These are phyloP conservation scores for Phaseolus coccineus DNA, from an alignment of 331 rosid species.

Conservation along the genomic window DNA sequence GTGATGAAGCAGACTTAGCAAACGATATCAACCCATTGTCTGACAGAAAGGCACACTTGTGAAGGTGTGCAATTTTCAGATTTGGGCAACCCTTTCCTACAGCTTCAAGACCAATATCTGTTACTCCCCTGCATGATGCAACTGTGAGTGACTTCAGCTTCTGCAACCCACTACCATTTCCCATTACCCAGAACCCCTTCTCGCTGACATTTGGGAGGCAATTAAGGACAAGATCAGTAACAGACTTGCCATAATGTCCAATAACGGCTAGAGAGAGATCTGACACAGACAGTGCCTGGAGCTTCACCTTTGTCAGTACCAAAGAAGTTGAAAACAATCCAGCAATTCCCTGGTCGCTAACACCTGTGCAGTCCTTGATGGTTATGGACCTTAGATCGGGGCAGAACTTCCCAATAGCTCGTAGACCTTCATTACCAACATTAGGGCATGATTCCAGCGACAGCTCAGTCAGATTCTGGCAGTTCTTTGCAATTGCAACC, in stretches of 20 bases:
- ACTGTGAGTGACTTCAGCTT: conserved; percentile 81
- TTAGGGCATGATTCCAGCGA: conserved; percentile 76
- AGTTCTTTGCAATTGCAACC: conserved; percentile 72
- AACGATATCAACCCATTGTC: conserved; percentile 85
- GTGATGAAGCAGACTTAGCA: conserved; percentile 68
- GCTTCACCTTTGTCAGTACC: conserved; percentile 76
- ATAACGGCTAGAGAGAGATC: conserved; percentile 90
- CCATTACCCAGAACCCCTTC: conserved; percentile 97
- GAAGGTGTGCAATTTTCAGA: conserved; percentile 68
- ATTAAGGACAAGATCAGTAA: conserved; percentile 74
- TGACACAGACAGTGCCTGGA: conserved; percentile 74
- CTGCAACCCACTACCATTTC: conserved; percentile 85
- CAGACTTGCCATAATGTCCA: conserved; percentile 84
- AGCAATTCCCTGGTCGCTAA: conserved; percentile 88
- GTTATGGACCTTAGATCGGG: conserved; percentile 70
- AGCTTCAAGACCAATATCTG: conserved; percentile 83
- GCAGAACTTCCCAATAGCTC: conserved; percentile 79
- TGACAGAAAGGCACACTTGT: conserved; percentile 73
- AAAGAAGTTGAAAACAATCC: conserved; percentile 66
- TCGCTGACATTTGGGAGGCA: conserved; percentile 77
- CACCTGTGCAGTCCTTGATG: conserved; percentile 68
- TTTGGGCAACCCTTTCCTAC: conserved; percentile 91
- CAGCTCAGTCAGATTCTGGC: conserved; percentile 77
- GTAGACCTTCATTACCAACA: conserved; percentile 82
- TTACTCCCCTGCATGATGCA: conserved; percentile 80